Evolutionary conservation across 2,329 filamentous ascomycete genomes (phyloP), one percentile per base, ranked within the genome.

Genomic region (Cercospora sp.): DNA sequence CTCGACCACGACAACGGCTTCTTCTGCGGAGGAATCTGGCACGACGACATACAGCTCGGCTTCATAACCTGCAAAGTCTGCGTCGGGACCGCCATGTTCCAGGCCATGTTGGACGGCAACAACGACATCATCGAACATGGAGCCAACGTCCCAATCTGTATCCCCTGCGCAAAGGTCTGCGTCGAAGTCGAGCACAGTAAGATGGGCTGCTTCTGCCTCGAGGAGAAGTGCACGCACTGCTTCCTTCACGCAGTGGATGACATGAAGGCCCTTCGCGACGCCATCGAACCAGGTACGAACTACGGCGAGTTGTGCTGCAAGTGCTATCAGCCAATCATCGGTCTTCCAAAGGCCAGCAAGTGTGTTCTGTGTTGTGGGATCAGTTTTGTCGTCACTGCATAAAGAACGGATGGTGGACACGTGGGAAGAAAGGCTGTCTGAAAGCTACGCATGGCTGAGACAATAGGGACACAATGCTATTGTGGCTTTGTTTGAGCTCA

Each of bases 61-160:
- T 34, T 59, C n/a, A 37, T 59, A 8, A 59, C n/a, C 16, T 59
- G 55, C 55, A 59, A 59, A 59, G 55, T 59, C 55, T 59, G 55
- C 8, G 24, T 2, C 28, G 55, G 55, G 3, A 37, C 28, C n/a
- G 55, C 55, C 8, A 32, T 37, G 55, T 32, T 59, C 8, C 55
- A 37, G 16, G 28, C 55, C 28, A 59, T 21, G 18, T 21, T 21
- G 5, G 10, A 13, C 10, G 55, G 55, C 13, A n/a, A 34, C 16
- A 12, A 37, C 3, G 28, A 32, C 30, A 37, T 59, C 9, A 37
- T 59, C 28, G 55, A 59, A 30, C 32, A 59, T 24, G 55, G 55
- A 24, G 55, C 55, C 55, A 18, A 32, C 32, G 28, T 59, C 2
- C 26, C 55, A 10, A 24, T 59, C 30, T 59, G 55, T 32, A 3